Percentiles rank a stretch among this genome's conserved stretches.
phyloP scores from a whole-genome alignment of 1,284 basidiomycete genomes.

The Wallemia ichthyophaga region DNA sequence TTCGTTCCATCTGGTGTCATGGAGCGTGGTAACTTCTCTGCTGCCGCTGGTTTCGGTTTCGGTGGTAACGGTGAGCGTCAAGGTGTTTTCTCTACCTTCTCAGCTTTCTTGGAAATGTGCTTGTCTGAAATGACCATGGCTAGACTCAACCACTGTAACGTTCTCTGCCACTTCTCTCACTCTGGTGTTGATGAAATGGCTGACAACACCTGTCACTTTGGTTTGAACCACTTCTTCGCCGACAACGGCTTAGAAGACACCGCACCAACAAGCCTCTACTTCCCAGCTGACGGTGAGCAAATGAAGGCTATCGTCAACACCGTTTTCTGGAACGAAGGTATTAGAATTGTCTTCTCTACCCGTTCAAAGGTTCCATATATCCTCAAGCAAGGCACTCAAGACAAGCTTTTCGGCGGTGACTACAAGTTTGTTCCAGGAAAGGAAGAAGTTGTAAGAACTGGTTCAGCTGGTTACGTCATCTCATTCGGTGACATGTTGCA shows the following conservation, averaged over 20 bases:
- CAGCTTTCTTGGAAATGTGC: slow-evolving; percentile 63
- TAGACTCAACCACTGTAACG: slow-evolving; percentile 50
- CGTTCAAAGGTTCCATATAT: slow-evolving; percentile 60
- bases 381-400: slow-evolving; percentile 37
- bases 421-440: slow-evolving; percentile 53
- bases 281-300: slow-evolving; percentile 49
- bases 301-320: slow-evolving; percentile 42
- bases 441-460: slow-evolving; percentile 39
- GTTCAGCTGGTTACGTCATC: slow-evolving; percentile 41
- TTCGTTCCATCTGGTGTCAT: slow-evolving; percentile 54
- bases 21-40: slow-evolving; percentile 51
- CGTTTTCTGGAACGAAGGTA: slow-evolving; percentile 46
- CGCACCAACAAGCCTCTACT: slow-evolving; percentile 38
- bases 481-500: slow-evolving; percentile 55
- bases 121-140: slow-evolving; percentile 71
- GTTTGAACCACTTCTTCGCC: slow-evolving; percentile 44
- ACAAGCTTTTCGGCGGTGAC: slow-evolving; percentile 31
- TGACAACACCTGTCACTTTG: slow-evolving; percentile 48
- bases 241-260: slow-evolving; percentile 53
- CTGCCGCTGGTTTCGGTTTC: slow-evolving; percentile 53
- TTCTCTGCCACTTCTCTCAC: slow-evolving; percentile 59
- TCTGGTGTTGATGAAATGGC: slow-evolving; percentile 43
- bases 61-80: slow-evolving; percentile 13
- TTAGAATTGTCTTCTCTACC: slow-evolving; percentile 58
- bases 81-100: slow-evolving; percentile 64